These are phyloP conservation scores for Anisodus tanguticus DNA, from an alignment of 257 asterid genomes.

Conservation along the genomic window DNA sequence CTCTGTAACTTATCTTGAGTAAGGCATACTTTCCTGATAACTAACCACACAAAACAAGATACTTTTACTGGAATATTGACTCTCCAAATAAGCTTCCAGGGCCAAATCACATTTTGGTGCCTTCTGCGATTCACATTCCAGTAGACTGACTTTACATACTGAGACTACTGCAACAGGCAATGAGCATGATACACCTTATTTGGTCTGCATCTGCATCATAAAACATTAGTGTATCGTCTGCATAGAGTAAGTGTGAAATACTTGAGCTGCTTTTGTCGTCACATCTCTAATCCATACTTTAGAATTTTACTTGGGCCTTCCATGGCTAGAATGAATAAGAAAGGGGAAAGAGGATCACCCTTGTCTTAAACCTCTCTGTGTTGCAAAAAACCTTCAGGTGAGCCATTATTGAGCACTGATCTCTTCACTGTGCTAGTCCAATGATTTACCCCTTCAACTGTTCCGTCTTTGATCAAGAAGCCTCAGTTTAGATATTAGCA, in stretches of 20 bases:
- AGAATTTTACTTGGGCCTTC: not conserved
- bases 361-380: not conserved
- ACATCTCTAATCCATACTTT: not conserved
- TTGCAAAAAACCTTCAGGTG: not conserved
- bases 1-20: no score
- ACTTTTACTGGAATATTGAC: no score
- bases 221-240: not conserved
- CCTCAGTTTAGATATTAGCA: not conserved
- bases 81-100: no score
- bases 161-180: not conserved
- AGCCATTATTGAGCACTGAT: not conserved
- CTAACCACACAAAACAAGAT: no score
- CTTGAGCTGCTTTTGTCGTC: constrained; percentile 1
- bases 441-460: constrained; percentile 4
- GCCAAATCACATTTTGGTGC: no score
- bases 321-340: not conserved
- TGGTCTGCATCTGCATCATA: not conserved
- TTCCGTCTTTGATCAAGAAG: not conserved
- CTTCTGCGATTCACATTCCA: no score
- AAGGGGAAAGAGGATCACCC: no score
- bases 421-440: not conserved
- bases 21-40: no score
- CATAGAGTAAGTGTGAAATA: not conserved
- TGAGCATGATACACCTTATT: not conserved
- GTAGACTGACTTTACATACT: no score